Conservation (phyloP, 1,284 basidiomycete species). For the Coniferiporia sulphurascens region DNA sequence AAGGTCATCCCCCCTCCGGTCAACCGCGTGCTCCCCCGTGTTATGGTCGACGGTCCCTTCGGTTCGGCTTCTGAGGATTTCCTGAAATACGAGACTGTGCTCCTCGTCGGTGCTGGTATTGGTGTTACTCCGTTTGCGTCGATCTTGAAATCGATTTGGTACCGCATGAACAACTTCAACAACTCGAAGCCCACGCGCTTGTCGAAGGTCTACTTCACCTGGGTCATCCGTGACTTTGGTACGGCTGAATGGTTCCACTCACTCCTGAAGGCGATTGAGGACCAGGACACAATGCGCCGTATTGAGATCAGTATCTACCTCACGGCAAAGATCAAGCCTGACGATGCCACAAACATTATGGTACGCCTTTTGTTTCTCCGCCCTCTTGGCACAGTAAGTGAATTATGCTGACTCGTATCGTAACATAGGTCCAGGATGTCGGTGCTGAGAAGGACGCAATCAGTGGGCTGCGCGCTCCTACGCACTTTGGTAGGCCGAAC, state of each 20-base stretch:
- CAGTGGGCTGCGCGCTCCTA: slow-evolving; percentile 79
- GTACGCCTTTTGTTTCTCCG: slow-evolving; percentile 34
- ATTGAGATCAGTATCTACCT: slow-evolving; percentile 92
- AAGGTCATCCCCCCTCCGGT: slow-evolving; percentile 60
- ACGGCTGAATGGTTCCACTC: slow-evolving; percentile 91
- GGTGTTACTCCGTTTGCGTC: slow-evolving; percentile 92
- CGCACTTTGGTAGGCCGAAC: slow-evolving; percentile 92
- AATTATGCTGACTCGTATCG: slow-evolving; percentile 1
- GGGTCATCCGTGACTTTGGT: slow-evolving; percentile 87
- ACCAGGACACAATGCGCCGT: slow-evolving; percentile 75
- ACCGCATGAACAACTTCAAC: slow-evolving; percentile 82
- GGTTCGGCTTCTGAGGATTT: slow-evolving; percentile 84
- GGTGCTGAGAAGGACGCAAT: slow-evolving; percentile 87
- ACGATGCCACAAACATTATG: slow-evolving; percentile 87
- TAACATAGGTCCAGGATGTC: slow-evolving; percentile 67
- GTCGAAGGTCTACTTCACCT: slow-evolving; percentile 82
- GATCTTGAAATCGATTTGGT: slow-evolving; percentile 92
- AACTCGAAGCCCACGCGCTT: slow-evolving; percentile 67
- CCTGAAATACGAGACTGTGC: slow-evolving; percentile 78
- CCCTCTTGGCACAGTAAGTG: too few species aligned
- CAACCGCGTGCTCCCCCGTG: slow-evolving; percentile 71
- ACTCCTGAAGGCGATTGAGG: slow-evolving; percentile 86
- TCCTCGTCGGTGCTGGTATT: slow-evolving; percentile 86
- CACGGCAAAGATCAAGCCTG: slow-evolving; percentile 82
- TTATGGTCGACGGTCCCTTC: slow-evolving; percentile 90